Evolutionary conservation across 805 yeast genomes (phyloP).

Genomic region (Kuraishia molischiana): DNA sequence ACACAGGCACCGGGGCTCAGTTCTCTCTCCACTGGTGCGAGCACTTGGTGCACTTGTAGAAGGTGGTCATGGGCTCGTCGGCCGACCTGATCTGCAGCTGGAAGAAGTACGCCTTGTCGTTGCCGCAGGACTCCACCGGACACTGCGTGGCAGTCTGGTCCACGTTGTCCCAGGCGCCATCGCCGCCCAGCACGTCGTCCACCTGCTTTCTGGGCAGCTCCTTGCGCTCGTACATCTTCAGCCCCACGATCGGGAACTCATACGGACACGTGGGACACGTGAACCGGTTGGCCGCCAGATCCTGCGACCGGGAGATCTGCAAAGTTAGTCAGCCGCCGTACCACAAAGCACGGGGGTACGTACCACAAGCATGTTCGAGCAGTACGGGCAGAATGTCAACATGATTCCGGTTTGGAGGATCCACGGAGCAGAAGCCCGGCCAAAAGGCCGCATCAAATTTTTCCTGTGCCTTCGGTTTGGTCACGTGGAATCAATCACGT

Average conservation of each 20-base stretch:
- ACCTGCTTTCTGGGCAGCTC: conserved; percentile 79
- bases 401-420: no score
- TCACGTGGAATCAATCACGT: no score
- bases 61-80: conserved; percentile 99
- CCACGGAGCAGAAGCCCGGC: no score
- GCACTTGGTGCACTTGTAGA: conserved; percentile 90
- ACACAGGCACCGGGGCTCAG: conserved; percentile 24
- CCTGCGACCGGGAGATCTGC: conserved; percentile 42
- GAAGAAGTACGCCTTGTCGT: conserved; percentile 89
- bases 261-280: conserved; percentile 95
- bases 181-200: conserved; percentile 95
- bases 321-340: conserved; percentile 3
- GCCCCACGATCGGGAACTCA: conserved; percentile 78
- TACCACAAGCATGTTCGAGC: conserved; percentile 80
- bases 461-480: no score
- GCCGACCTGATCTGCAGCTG: conserved; percentile 96
- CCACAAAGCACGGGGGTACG: conserved; percentile 7
- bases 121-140: conserved; percentile 79
- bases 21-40: conserved; percentile 97
- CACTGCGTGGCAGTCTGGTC: conserved; percentile 93
- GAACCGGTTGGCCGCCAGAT: conserved; percentile 50
- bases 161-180: conserved; percentile 98
- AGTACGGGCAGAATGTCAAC: conserved; percentile 93
- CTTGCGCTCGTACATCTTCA: conserved; percentile 80
- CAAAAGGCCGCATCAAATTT: no score